phyloP scores from a whole-genome alignment of 1,139 yeast genomes.

The Neolecta irregularis region DNA sequence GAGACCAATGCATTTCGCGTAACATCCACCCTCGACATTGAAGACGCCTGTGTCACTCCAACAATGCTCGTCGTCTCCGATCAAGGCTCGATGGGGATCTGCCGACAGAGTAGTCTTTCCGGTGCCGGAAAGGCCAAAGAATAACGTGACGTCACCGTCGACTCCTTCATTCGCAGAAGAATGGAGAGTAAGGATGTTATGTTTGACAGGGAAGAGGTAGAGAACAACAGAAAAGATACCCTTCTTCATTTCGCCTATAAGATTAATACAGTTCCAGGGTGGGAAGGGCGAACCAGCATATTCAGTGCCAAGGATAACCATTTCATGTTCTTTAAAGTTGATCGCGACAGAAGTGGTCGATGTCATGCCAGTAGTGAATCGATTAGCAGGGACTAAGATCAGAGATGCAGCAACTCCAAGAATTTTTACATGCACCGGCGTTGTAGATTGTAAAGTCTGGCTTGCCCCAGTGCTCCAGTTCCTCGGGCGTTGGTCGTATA shows the following conservation, averaged over 20 bases:
- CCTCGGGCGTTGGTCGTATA: conserved; percentile 86
- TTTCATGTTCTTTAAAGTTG: conserved; percentile 94
- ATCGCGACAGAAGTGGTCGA: conserved; percentile 91
- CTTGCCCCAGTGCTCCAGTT: conserved; percentile 78
- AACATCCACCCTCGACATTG: conserved; percentile 99
- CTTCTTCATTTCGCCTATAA: conserved; percentile 70
- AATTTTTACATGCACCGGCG: conserved; percentile 52
- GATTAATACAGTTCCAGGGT: background rate
- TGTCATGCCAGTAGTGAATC: conserved; percentile 94
- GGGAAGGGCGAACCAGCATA: conserved; percentile 52
- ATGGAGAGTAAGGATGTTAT: conserved; percentile 83
- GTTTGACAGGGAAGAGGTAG: conserved; percentile 92
- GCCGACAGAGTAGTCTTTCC: conserved; percentile 97
- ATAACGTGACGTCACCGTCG: conserved; percentile 70
- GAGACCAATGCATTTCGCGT: conserved; percentile 90
- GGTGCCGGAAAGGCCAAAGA: conserved; percentile 95
- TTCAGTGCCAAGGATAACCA: conserved; percentile 96
- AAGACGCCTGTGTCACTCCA: conserved; percentile 98
- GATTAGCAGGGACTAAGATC: conserved; percentile 72
- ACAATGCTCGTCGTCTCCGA: conserved; percentile 99
- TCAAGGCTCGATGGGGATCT: conserved; percentile 82
- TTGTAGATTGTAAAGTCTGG: conserved; percentile 98
- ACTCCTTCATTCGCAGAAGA: conserved; percentile 86
- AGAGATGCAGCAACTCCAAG: background rate
- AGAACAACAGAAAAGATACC: conserved; percentile 99